A percentile compares a stretch with the other conserved stretches of the same genome.
phyloP scores from a whole-genome alignment of 139 green algal genomes.

The Trebouxia sp. region DNA sequence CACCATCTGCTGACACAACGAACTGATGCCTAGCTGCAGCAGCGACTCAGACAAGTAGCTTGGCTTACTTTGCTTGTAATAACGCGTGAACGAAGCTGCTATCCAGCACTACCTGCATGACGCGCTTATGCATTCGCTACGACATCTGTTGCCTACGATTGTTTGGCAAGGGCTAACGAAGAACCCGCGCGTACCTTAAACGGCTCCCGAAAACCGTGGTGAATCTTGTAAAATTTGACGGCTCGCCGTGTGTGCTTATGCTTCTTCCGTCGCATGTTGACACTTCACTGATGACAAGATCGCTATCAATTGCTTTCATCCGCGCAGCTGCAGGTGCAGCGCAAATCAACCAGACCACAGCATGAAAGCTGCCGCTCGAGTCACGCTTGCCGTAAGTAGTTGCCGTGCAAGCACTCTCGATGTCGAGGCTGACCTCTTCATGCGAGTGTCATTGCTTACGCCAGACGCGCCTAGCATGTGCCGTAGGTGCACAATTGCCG shows the following conservation, averaged over 20 bases:
- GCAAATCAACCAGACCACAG: too few species aligned
- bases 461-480: too few species aligned
- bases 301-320: too few species aligned
- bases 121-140: not conserved
- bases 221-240: conserved; percentile 32
- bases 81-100: conserved; percentile 33
- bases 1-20: not conserved
- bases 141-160: not conserved
- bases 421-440: too few species aligned
- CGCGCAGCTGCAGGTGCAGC: too few species aligned
- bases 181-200: conserved; percentile 14
- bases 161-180: not conserved
- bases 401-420: too few species aligned
- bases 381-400: too few species aligned
- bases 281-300: too few species aligned
- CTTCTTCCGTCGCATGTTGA: conserved; percentile 32
- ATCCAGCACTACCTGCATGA: conserved; percentile 24
- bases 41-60: not conserved
- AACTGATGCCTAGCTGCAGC: not conserved
- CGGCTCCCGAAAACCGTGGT: conserved; percentile 22
- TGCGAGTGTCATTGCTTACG: too few species aligned
- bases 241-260: conserved; percentile 29
- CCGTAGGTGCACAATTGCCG: too few species aligned
- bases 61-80: conserved; percentile 17
- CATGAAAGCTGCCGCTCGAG: too few species aligned